These are phyloP conservation scores for Trichosporon ovoides DNA, from an alignment of 1,284 basidiomycete genomes.

Conservation along the genomic window DNA sequence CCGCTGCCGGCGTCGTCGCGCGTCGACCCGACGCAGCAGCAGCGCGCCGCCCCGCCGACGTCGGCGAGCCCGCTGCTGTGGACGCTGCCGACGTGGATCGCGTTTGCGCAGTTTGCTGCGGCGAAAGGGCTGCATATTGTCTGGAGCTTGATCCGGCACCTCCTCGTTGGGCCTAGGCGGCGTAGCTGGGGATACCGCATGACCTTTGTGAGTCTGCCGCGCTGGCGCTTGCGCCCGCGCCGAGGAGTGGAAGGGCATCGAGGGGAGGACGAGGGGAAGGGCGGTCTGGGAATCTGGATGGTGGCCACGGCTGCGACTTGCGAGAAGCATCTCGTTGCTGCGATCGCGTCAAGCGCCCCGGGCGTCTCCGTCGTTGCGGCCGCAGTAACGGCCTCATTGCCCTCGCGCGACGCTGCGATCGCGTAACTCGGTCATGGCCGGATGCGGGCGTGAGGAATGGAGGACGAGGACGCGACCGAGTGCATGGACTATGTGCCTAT, in stretches of 20 bases:
- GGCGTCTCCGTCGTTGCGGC: too few species aligned
- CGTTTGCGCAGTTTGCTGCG: slow-evolving; percentile 36
- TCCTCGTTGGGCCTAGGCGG: slow-evolving; percentile 42
- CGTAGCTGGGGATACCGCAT: slow-evolving; percentile 50
- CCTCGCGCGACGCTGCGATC: too few species aligned
- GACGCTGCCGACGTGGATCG: slow-evolving; percentile 40
- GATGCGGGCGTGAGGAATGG: too few species aligned
- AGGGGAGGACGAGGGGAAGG: too few species aligned
- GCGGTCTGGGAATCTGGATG: too few species aligned
- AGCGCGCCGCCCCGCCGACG: slow-evolving; percentile 36
- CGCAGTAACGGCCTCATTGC: too few species aligned
- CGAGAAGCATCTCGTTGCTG: too few species aligned
- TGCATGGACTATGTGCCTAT: background rate
- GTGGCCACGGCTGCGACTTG: too few species aligned
- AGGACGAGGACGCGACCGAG: background rate
- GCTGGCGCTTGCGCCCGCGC: too few species aligned
- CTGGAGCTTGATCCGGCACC: slow-evolving; percentile 38
- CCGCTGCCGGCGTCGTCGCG: slow-evolving; percentile 44
- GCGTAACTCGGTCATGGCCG: too few species aligned
- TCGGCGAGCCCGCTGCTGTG: slow-evolving; percentile 34
- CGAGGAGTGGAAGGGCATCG: too few species aligned
- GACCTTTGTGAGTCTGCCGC: slow-evolving; percentile 43
- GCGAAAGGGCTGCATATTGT: slow-evolving; percentile 44
- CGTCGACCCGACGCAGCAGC: slow-evolving; percentile 37
- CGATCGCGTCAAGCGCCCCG: too few species aligned